phyloP scores from a whole-genome alignment of 164 flowering plant genomes.

The Amborella trichopoda region DNA sequence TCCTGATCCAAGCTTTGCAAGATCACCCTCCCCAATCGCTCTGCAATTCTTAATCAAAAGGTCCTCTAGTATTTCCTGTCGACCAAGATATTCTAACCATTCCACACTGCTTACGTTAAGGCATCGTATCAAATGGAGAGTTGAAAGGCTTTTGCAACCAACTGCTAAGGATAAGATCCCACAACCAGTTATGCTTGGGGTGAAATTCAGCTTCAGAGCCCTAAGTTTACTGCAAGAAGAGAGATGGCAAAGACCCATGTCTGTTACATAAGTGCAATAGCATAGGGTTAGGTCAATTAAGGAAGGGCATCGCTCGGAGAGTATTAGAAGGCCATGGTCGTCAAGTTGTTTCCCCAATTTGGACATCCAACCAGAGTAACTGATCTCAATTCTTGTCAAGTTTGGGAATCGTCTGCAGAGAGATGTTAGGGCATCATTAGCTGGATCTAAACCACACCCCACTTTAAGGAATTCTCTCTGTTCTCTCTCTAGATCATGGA shows the following conservation, averaged over 20 bases:
- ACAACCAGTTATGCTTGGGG: constrained; percentile 60
- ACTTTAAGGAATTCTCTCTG: constrained; percentile 47
- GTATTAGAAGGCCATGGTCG: constrained; percentile 52
- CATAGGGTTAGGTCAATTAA: constrained; percentile 50
- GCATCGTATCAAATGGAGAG: constrained; percentile 67
- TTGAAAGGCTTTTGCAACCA: constrained; percentile 51
- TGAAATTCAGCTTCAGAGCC: constrained; percentile 52
- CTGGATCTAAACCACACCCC: constrained; percentile 77
- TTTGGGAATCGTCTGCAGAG: constrained; percentile 60
- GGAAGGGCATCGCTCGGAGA: constrained; percentile 41
- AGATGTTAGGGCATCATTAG: constrained; percentile 48
- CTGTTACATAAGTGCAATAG: constrained; percentile 67
- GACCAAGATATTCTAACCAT: constrained; percentile 78
- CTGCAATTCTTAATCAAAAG: constrained; percentile 62
- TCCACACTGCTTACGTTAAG: constrained; percentile 56
- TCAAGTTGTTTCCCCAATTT: constrained; percentile 73
- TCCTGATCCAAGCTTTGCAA: constrained; percentile 49
- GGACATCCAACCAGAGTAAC: constrained; percentile 78
- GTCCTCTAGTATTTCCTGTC: constrained; percentile 49
- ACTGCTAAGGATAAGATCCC: constrained; percentile 61
- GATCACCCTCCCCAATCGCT: constrained; percentile 77
- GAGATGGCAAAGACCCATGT: constrained; percentile 48
- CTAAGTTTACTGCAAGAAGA: constrained; percentile 54
- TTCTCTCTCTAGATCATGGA: constrained; percentile 41
- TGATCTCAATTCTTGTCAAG: constrained; percentile 45